Conservation (phyloP, 495 filamentous ascomycete genomes). For the Hypoxylon intermedium region DNA sequence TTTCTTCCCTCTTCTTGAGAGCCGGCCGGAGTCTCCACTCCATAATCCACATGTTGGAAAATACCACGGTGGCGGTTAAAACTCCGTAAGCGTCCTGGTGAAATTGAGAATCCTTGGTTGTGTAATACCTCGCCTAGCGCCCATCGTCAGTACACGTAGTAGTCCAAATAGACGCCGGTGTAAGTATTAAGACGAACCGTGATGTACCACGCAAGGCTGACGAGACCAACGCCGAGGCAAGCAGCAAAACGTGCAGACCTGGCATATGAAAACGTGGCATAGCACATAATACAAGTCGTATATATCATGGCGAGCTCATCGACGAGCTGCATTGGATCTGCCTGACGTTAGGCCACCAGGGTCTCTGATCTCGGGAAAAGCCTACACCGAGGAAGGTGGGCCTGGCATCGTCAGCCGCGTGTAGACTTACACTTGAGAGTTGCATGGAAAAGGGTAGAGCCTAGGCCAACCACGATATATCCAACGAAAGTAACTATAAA, state of each 20-base stretch:
- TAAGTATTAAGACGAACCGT: constrained; percentile 66
- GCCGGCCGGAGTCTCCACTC: constrained; percentile 74
- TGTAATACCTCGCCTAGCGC: constrained; percentile 80
- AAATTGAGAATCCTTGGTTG: constrained; percentile 89
- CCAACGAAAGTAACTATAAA: constrained; percentile 75
- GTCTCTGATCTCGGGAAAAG: constrained; percentile 12
- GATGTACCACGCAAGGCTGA: constrained; percentile 75
- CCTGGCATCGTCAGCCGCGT: constrained; percentile 19
- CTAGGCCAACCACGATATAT: constrained; percentile 79
- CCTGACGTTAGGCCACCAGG: constrained; percentile 23
- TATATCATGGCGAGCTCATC: constrained; percentile 99
- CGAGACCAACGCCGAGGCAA: constrained; percentile 65
- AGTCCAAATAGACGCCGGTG: too few relatives aligned
- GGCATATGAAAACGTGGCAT: constrained; percentile 81
- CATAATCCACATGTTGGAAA: constrained; percentile 90
- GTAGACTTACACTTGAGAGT: constrained; percentile 74
- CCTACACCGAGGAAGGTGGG: constrained; percentile 3
- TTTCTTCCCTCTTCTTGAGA: constrained; percentile 51
- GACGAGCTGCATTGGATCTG: constrained; percentile 96
- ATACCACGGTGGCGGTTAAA: constrained; percentile 78
- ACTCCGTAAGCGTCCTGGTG: constrained; percentile 89
- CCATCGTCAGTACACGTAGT: constrained; percentile 27
- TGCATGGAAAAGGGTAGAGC: constrained; percentile 83
- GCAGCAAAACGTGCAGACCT: constrained; percentile 61
- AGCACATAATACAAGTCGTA: constrained; percentile 90